Conservation (phyloP, 768 basidiomycete genomes). For the Calocera viscosa region DNA sequence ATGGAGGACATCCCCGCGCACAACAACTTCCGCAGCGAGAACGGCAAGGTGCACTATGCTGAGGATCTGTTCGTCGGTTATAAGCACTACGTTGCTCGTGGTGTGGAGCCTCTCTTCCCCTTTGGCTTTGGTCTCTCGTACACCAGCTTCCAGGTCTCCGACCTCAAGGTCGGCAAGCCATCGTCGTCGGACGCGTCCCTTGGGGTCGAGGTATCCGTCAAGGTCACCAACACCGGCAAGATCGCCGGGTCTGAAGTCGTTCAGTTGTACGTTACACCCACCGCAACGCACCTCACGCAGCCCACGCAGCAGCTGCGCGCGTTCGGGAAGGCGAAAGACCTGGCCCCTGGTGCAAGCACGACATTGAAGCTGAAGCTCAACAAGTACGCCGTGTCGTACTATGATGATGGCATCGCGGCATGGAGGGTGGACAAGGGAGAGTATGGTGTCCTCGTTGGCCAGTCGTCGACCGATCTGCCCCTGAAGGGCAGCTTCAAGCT, state of each 20-base stretch:
- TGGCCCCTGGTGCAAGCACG: slow-evolving; percentile 25
- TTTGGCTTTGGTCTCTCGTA: slow-evolving; percentile 72
- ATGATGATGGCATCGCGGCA: slow-evolving; percentile 35
- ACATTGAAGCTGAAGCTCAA: slow-evolving; percentile 26
- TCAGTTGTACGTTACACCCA: slow-evolving; percentile 49
- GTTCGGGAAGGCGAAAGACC: slow-evolving; percentile 27
- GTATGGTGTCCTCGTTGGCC: slow-evolving; percentile 5
- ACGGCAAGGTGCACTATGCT: slow-evolving; percentile 42
- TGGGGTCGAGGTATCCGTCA: slow-evolving; percentile 33
- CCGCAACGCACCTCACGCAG: slow-evolving; percentile 37
- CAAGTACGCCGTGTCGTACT: slow-evolving; percentile 41
- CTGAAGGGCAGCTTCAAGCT: slow-evolving; percentile 5
- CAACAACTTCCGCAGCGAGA: slow-evolving; percentile 45
- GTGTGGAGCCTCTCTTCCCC: slow-evolving; percentile 46
- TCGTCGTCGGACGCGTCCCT: slow-evolving; percentile 21
- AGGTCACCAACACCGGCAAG: slow-evolving; percentile 44
- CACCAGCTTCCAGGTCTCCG: slow-evolving; percentile 48
- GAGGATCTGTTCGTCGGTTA: slow-evolving; percentile 34
- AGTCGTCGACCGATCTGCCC: slow-evolving; percentile 5
- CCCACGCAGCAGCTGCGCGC: slow-evolving; percentile 54
- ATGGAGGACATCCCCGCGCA: slow-evolving; percentile 53
- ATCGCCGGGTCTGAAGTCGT: slow-evolving; percentile 48
- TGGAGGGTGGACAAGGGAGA: slow-evolving; percentile 10
- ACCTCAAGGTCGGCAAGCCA: slow-evolving; percentile 32
- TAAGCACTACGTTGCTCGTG: slow-evolving; percentile 47